Conservation (phyloP, 1,284 basidiomycete genomes). For the Meripilus lineatus region DNA sequence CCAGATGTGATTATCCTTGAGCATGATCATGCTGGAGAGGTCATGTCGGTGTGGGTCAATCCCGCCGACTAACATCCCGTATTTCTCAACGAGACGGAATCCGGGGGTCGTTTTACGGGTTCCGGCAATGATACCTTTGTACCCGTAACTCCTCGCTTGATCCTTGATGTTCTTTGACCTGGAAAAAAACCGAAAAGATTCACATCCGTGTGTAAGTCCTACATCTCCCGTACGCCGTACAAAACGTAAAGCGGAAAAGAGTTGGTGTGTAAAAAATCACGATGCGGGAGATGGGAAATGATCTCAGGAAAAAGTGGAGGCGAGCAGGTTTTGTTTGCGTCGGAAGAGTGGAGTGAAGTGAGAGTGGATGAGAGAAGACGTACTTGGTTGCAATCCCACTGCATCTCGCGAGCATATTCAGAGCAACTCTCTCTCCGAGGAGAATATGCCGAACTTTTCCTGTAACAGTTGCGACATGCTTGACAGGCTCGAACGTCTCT, state of each 20-base stretch:
- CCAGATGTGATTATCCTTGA: constrained; percentile 99
- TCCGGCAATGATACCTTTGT: constrained; percentile 87
- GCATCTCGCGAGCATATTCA: constrained; percentile 93
- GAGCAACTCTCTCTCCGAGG: constrained; percentile 91
- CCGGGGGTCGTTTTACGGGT: constrained; percentile 99
- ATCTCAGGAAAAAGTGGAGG: neutral
- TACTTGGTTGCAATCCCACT: constrained; percentile 96
- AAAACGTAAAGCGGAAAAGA: neutral
- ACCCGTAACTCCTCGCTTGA: constrained; percentile 77
- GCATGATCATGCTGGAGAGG: constrained; percentile 98
- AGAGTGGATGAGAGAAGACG: constrained; percentile 21
- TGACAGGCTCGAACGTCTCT: constrained; percentile 70
- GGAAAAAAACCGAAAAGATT: neutral
- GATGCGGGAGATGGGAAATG: constrained; percentile 2
- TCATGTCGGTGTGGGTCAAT: constrained; percentile 97
- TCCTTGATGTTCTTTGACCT: constrained; percentile 82
- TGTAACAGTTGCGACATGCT: constrained; percentile 88
- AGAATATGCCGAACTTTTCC: constrained; percentile 87
- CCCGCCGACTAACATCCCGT: constrained; percentile 97
- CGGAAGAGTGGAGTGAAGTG: neutral
- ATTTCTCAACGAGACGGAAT: constrained; percentile 97
- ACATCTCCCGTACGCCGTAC: too few species aligned
- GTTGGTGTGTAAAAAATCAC: neutral
- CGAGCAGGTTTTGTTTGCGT: too few species aligned
- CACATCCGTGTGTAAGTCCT: too few species aligned